Percentiles rank a stretch among this genome's conserved stretches.
phyloP scores from a whole-genome alignment of 2,329 filamentous ascomycete genomes.

The Neonectria faginata region DNA sequence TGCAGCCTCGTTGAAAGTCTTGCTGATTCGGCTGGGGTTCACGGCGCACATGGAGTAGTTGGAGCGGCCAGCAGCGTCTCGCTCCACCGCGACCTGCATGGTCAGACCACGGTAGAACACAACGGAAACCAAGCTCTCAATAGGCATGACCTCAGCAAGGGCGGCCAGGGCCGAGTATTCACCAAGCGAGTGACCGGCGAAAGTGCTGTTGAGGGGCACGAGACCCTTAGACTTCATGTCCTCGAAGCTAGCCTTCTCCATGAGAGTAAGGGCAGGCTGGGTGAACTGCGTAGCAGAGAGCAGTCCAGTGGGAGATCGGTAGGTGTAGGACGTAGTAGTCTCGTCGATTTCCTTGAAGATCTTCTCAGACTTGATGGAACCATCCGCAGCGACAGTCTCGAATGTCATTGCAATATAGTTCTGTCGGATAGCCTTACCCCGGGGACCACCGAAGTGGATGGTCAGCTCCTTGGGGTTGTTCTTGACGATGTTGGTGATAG shows the following conservation, averaged over 20 bases:
- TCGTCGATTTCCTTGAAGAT: slow-evolving; percentile 99
- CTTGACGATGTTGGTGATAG: slow-evolving; percentile 98
- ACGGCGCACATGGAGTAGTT: slow-evolving; percentile 99
- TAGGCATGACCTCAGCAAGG: slow-evolving; percentile 98
- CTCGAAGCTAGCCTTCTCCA: slow-evolving; percentile 99
- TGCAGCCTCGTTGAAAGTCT: slow-evolving; percentile 98
- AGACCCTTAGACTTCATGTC: slow-evolving; percentile 98
- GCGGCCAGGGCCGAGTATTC: slow-evolving; percentile 98
- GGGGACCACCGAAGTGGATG: slow-evolving; percentile 96
- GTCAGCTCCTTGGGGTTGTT: slow-evolving; percentile 99
- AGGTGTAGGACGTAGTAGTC: slow-evolving; percentile 94
- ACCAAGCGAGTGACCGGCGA: slow-evolving; percentile 96
- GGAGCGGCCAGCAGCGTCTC: slow-evolving; percentile 89
- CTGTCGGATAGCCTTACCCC: slow-evolving; percentile 95
- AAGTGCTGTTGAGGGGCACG: slow-evolving; percentile 95
- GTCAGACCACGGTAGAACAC: slow-evolving; percentile 99
- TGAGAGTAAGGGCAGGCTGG: slow-evolving; percentile 94
- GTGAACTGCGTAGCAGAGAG: slow-evolving; percentile 99
- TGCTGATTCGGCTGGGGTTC: slow-evolving; percentile 97
- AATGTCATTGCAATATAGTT: slow-evolving; percentile 99
- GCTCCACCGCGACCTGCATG: slow-evolving; percentile 99
- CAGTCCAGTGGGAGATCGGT: slow-evolving; percentile 92
- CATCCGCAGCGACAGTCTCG: slow-evolving; percentile 94
- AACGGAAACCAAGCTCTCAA: slow-evolving; percentile 96
- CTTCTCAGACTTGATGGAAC: slow-evolving; percentile 95